A percentile compares a stretch with the other conserved stretches of the same genome.
Evolutionary conservation across 1,139 yeast genomes (phyloP).

Genomic region (Geotrichum carabidarum): DNA sequence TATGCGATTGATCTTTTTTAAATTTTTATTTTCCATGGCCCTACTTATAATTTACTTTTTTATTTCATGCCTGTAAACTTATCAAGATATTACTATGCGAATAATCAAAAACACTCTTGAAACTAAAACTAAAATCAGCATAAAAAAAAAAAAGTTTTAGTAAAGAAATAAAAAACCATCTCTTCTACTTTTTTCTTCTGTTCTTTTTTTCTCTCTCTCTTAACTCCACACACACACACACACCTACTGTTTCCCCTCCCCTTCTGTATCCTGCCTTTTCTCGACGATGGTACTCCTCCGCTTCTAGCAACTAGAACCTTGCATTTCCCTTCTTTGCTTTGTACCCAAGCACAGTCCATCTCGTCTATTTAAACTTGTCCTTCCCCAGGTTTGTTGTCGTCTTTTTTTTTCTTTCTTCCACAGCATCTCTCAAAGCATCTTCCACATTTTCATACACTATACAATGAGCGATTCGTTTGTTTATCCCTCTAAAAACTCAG

Average conservation of each 20-base stretch:
- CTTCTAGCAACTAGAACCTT: neutral
- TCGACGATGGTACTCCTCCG: neutral
- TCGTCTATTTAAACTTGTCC: neutral
- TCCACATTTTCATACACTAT: neutral
- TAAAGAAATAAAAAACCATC: neutral
- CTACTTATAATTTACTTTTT: neutral
- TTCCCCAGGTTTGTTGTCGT: neutral
- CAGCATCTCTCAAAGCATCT: neutral
- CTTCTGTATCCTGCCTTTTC: too few relatives aligned
- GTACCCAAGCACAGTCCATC: neutral
- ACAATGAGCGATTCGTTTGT: slow-evolving; percentile 13
- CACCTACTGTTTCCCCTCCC: too few relatives aligned
- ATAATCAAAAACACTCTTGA: neutral
- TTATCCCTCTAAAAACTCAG: slow-evolving; percentile 11
- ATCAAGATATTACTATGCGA: neutral
- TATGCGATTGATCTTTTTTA: neutral
- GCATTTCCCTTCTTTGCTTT: neutral
- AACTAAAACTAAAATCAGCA: neutral
- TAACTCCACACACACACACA: too few relatives aligned
- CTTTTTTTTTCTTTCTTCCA: neutral
- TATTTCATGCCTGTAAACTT: neutral
- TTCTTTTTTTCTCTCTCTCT: neutral
- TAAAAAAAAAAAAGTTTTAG: neutral
- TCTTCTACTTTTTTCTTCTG: neutral
- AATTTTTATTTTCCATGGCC: neutral